Evolutionary conservation across 768 basidiomycete species (phyloP), one percentile per base, ranked within the genome.

Genomic region (Fistulinella prunicolor): DNA sequence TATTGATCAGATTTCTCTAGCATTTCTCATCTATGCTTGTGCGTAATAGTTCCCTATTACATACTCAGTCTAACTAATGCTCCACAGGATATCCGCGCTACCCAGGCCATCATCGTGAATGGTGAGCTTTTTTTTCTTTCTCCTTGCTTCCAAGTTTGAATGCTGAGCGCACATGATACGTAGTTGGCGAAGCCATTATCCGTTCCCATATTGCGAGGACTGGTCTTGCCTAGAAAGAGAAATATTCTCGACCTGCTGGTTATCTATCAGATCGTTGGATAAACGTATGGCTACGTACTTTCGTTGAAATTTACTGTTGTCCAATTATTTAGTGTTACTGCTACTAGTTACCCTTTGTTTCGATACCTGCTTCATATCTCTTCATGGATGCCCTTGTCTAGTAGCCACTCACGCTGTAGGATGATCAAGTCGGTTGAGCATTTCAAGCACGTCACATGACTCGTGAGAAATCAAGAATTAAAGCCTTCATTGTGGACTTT

Each of bases 1-100:
- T 60, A 42, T 47, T 62, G 44, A 51, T 49, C 22, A 29, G 21
- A 30, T 36, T 34, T 17, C 24, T 26, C 28, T 43, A 86, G 84
- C 85, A 86, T 62, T 85, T 83, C 50, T 83, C 81, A 13, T 80
- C 82, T 20, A 85, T 85, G 83, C 74, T 86, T 53, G 83, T 85
- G 28, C 44, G 72, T 59, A 24, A 37, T 24, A 10, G 24, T 37
- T 23, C 51, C 42, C 59, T 40, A 26, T 30, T 24, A 5, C 24
- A n/a, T 40, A 12, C 21, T 34, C 35, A 14, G 20, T 32, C 21
- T 23, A 21, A 44, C 40, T 41, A 32, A 47, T 42, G 17, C 43
- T 47, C 40, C 9, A 21, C 54, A 85, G 83, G 83, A 86, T 55
- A 77, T 83, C 48, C 75, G 78, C 55, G 81, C 83, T 5, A 85